Evolutionary conservation across 106 monocot species (phyloP).

Genomic region (Triglochin maritima): DNA sequence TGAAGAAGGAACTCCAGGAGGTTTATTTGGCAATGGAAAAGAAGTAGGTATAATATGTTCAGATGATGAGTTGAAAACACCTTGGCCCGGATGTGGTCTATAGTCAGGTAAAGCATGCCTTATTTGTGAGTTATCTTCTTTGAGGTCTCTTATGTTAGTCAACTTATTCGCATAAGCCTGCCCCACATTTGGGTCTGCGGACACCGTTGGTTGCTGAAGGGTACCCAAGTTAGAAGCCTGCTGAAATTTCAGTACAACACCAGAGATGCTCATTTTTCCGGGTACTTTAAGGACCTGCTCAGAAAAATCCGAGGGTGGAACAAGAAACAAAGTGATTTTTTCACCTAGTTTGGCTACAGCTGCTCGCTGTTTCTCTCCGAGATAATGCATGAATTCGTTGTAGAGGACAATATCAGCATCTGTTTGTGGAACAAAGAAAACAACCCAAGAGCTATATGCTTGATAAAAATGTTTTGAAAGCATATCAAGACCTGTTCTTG

Average conservation of each 20-base stretch:
- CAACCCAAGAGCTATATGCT: slow-evolving; percentile 74
- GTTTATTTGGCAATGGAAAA: slow-evolving; percentile 8
- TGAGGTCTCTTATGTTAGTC: slow-evolving; percentile 6
- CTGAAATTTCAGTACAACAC: slow-evolving; percentile 71
- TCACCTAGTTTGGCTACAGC: slow-evolving; percentile 88
- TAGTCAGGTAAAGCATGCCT: slow-evolving; percentile 29
- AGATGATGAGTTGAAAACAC: slow-evolving; percentile 25
- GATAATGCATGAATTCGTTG: slow-evolving; percentile 90
- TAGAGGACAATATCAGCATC: slow-evolving; percentile 79
- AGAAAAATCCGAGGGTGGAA: slow-evolving; percentile 93
- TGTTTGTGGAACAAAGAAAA: slow-evolving; percentile 91
- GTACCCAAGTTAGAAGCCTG: slow-evolving; percentile 39
- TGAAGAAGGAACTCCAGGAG: slow-evolving; percentile 14
- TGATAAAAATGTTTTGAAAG: slow-evolving; percentile 91
- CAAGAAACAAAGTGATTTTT: slow-evolving; percentile 75
- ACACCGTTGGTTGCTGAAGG: slow-evolving; percentile 29
- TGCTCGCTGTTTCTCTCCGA: slow-evolving; percentile 80
- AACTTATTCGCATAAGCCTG: slow-evolving; percentile 5
- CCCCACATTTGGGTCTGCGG: slow-evolving; percentile 13
- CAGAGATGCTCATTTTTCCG: slow-evolving; percentile 95
- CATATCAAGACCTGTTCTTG: slow-evolving; percentile 96
- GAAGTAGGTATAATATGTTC: slow-evolving; percentile 15
- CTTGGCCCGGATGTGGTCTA: slow-evolving; percentile 20
- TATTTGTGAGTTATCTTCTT: slow-evolving; percentile 20
- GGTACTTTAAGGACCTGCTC: slow-evolving; percentile 87